These are phyloP conservation scores for Arthrobotrys sinensis DNA, from an alignment of 2,329 filamentous ascomycete species.

Conservation along the genomic window DNA sequence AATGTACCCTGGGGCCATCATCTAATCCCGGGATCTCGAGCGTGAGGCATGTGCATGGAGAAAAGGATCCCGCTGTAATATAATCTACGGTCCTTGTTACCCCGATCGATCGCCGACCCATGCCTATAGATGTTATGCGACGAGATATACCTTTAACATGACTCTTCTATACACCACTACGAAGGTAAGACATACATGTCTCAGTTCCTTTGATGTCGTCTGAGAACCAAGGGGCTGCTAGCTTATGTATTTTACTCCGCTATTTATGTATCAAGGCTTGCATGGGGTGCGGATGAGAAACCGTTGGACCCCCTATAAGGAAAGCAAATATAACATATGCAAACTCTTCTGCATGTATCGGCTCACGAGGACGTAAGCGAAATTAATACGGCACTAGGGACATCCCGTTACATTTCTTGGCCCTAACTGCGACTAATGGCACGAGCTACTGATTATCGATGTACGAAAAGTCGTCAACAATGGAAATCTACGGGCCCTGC, in stretches of 20 bases:
- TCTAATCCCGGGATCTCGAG: no score
- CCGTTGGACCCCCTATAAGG: slow-evolving; percentile 4
- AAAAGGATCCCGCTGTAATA: background rate
- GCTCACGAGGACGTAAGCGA: slow-evolving; percentile 16
- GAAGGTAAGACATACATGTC: slow-evolving; percentile 39
- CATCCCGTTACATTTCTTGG: background rate
- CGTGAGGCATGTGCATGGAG: background rate
- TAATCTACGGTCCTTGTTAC: background rate
- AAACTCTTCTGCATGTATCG: background rate
- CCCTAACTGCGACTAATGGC: background rate
- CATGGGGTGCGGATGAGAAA: slow-evolving; percentile 1
- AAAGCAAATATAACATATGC: background rate
- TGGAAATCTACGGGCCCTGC: background rate
- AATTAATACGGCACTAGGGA: slow-evolving; percentile 24
- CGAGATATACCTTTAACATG: background rate
- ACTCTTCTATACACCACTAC: slow-evolving; percentile 9
- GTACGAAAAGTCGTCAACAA: background rate
- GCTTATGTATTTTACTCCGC: background rate
- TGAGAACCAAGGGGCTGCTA: slow-evolving; percentile 1
- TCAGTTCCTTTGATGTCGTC: slow-evolving; percentile 21
- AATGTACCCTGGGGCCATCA: background rate
- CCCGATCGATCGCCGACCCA: slow-evolving; percentile 50
- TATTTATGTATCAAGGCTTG: background rate
- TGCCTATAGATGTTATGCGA: slow-evolving; percentile 4
- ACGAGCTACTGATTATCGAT: background rate